Conservation (phyloP, 2,329 filamentous ascomycete genomes). For the Aureobasidium melanogenum region DNA sequence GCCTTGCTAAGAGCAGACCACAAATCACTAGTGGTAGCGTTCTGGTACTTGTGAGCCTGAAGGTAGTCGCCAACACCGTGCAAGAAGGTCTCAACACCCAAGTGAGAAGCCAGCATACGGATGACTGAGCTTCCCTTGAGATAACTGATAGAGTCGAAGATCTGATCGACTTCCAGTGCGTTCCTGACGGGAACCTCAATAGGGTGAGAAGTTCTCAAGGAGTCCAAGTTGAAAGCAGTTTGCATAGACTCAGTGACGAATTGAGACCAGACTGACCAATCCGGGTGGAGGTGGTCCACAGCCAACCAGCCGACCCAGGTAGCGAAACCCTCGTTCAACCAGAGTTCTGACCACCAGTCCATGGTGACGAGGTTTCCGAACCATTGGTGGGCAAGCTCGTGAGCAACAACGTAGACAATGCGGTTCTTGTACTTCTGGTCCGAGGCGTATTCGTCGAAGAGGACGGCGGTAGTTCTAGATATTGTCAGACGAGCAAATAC, state of each 20-base stretch:
- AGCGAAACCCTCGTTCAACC: slow-evolving; percentile 93
- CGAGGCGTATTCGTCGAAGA: slow-evolving; percentile 91
- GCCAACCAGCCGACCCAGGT: slow-evolving; percentile 98
- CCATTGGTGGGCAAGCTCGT: slow-evolving; percentile 95
- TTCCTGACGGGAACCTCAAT: slow-evolving; percentile 94
- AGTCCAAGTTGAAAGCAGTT: slow-evolving; percentile 81
- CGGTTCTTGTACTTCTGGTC: slow-evolving; percentile 87
- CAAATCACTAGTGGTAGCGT: slow-evolving; percentile 84
- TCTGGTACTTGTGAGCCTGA: slow-evolving; percentile 75
- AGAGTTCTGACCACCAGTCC: slow-evolving; percentile 66
- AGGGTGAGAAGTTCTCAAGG: slow-evolving; percentile 83
- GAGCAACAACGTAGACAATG: slow-evolving; percentile 95
- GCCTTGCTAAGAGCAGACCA: slow-evolving; percentile 84
- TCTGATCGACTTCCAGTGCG: slow-evolving; percentile 92
- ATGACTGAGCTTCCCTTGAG: slow-evolving; percentile 94
- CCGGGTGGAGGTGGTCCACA: slow-evolving; percentile 82
- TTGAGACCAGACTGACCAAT: slow-evolving; percentile 96
- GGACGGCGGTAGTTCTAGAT: slow-evolving; percentile 66
- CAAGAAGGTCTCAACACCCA: slow-evolving; percentile 81
- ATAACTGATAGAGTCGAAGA: slow-evolving; percentile 95
- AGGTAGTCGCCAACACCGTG: slow-evolving; percentile 86
- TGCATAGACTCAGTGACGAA: slow-evolving; percentile 95
- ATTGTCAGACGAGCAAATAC: not conserved
- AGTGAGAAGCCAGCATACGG: slow-evolving; percentile 86
- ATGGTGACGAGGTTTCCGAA: slow-evolving; percentile 93